A percentile compares a stretch with the other conserved stretches of the same genome.
Evolutionary conservation across 1,284 basidiomycete species (phyloP).

Genomic region (Ceraceosorus bombacis): DNA sequence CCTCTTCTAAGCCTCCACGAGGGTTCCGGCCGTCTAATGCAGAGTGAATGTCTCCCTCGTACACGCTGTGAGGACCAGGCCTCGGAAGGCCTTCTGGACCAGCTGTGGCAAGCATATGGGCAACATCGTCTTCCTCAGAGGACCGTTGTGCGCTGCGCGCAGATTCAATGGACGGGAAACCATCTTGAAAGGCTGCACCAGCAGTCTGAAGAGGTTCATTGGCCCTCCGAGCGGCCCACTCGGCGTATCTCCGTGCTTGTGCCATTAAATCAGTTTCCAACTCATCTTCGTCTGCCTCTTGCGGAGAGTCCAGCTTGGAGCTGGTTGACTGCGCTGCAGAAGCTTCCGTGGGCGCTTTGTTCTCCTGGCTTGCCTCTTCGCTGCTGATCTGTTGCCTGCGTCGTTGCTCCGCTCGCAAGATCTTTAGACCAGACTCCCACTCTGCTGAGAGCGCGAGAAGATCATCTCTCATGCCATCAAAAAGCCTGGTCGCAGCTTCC

Average conservation of each 20-base stretch:
- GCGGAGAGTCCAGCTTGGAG: conserved; percentile 22
- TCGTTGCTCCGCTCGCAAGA: conserved; percentile 23
- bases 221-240: background rate
- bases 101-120: background rate
- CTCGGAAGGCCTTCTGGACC: conserved; percentile 5
- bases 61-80: conserved; percentile 1
- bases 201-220: background rate
- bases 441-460: conserved; percentile 33
- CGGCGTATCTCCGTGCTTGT: background rate
- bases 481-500: conserved; percentile 21
- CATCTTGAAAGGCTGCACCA: conserved; percentile 2
- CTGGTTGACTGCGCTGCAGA: conserved; percentile 1
- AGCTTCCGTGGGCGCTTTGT: conserved; percentile 1
- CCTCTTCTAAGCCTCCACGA: conserved; percentile 4
- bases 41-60: conserved; percentile 9
- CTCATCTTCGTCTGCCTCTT: conserved; percentile 32
- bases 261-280: background rate
- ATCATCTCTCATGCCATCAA: conserved; percentile 40
- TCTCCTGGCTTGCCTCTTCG: background rate
- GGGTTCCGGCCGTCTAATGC: no score
- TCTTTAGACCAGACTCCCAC: conserved; percentile 40
- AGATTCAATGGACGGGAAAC: background rate
- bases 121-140: conserved; percentile 2
- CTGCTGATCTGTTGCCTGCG: conserved; percentile 9
- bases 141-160: background rate